These are phyloP conservation scores for Polytrichum formosum DNA, from an alignment of 225 moss, liverwort and hornwort species.

Conservation along the genomic window DNA sequence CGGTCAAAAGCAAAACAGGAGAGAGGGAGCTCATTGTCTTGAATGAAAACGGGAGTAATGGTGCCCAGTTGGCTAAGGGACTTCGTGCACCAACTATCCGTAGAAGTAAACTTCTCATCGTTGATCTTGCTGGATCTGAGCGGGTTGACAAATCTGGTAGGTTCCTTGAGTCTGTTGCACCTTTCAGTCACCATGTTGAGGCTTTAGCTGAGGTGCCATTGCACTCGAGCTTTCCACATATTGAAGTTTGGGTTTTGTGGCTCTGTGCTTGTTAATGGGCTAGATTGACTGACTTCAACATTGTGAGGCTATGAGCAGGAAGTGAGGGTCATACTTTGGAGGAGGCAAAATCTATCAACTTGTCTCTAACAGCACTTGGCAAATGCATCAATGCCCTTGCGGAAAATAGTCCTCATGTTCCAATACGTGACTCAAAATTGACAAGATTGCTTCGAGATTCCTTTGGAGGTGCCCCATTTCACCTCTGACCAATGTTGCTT, in stretches of 20 bases:
- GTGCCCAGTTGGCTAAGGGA: constrained; percentile 34
- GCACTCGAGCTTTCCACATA: background rate
- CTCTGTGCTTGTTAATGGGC: background rate
- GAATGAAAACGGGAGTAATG: constrained; percentile 45
- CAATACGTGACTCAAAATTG: constrained; percentile 62
- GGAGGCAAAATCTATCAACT: constrained; percentile 74
- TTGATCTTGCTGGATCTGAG: constrained; percentile 74
- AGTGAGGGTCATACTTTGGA: constrained; percentile 69
- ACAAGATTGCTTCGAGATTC: constrained; percentile 66
- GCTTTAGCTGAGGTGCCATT: too few relatives aligned
- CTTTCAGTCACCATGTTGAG: too few relatives aligned
- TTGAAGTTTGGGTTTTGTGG: background rate
- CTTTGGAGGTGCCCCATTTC: constrained; percentile 40
- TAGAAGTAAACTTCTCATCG: constrained; percentile 63
- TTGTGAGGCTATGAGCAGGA: constrained; percentile 17
- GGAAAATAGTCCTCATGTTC: constrained; percentile 66
- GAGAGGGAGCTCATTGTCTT: constrained; percentile 40
- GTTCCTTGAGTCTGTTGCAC: background rate
- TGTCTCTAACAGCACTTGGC: constrained; percentile 61
- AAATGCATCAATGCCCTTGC: constrained; percentile 74
- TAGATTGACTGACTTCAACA: background rate
- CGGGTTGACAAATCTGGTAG: constrained; percentile 66
- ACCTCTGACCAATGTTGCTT: background rate
- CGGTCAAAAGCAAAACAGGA: constrained; percentile 43
- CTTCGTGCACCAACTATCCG: constrained; percentile 51